phyloP scores from a whole-genome alignment of 805 yeast genomes.

The Ogataea pignaliae region DNA sequence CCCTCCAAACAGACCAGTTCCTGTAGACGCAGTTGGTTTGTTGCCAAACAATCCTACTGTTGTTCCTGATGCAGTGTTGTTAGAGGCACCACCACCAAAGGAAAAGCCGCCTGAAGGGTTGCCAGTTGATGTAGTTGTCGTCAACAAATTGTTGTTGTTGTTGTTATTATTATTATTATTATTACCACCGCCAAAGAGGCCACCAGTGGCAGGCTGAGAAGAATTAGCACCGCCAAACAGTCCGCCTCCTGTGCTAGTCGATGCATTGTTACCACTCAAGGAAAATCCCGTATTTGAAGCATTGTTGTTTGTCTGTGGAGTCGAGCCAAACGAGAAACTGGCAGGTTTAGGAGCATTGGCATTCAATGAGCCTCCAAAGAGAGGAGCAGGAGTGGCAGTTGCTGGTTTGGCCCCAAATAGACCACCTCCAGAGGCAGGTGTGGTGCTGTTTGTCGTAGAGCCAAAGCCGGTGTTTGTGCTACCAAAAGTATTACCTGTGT shows the following conservation, averaged over 20 bases:
- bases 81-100: slow-evolving; percentile 15
- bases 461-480: not conserved
- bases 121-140: slow-evolving; percentile 4
- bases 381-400: not conserved
- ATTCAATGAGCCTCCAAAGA: slow-evolving; percentile 25
- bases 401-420: slow-evolving; percentile 3
- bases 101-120: slow-evolving; percentile 10
- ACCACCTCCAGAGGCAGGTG: slow-evolving; percentile 2
- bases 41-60: slow-evolving; percentile 35
- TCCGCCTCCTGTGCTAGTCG: slow-evolving; percentile 10
- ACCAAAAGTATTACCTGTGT: not conserved
- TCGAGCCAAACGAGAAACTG: slow-evolving; percentile 1
- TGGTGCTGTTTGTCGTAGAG: slow-evolving; percentile 6
- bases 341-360: slow-evolving; percentile 1
- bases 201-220: slow-evolving; percentile 21
- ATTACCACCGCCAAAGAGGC: slow-evolving; percentile 25
- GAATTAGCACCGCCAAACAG: slow-evolving; percentile 19
- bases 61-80: slow-evolving; percentile 12
- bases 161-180: slow-evolving; percentile 6
- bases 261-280: slow-evolving; percentile 22
- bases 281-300: slow-evolving; percentile 18
- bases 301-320: not conserved
- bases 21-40: slow-evolving; percentile 5
- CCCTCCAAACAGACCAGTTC: slow-evolving; percentile 15
- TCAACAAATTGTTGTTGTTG: slow-evolving; percentile 6